A percentile compares a stretch with the other conserved stretches of the same genome.
These are phyloP conservation scores for Cyberlindnera maritima DNA, from an alignment of 805 yeast genomes.

Conservation along the genomic window DNA sequence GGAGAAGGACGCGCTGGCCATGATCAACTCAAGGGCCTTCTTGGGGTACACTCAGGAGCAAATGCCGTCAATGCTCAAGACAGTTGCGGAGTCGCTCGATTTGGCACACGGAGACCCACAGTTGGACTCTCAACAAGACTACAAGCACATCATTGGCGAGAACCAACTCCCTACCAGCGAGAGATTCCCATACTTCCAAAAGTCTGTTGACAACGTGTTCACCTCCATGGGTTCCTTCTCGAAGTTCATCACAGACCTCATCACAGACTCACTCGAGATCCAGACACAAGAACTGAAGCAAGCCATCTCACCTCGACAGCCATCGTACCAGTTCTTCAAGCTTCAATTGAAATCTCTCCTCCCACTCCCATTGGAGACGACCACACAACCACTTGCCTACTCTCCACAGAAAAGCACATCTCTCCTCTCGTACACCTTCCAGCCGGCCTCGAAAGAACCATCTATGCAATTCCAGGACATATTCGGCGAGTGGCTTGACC, in stretches of 20 bases:
- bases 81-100: constrained; percentile 38
- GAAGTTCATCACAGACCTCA: constrained; percentile 40
- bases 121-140: constrained; percentile 26
- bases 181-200: constrained; percentile 35
- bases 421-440: constrained; percentile 55
- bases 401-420: constrained; percentile 43
- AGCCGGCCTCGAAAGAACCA: constrained; percentile 45
- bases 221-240: constrained; percentile 44
- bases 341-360: constrained; percentile 35
- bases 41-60: constrained; percentile 43
- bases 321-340: constrained; percentile 24
- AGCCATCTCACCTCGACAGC: constrained; percentile 4
- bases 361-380: constrained; percentile 32
- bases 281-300: constrained; percentile 21
- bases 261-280: constrained; percentile 54
- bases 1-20: constrained; percentile 35
- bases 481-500: constrained; percentile 46
- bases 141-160: constrained; percentile 42
- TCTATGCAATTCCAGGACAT: constrained; percentile 46
- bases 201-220: constrained; percentile 33
- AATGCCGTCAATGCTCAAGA: neutral
- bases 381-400: neutral
- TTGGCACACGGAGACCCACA: constrained; percentile 46
- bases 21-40: constrained; percentile 43
- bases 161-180: constrained; percentile 40